A percentile compares a stretch with the other conserved stretches of the same genome.
Conservation (phyloP, 176 grass and related monocot species). For the Phragmites australis region DNA sequence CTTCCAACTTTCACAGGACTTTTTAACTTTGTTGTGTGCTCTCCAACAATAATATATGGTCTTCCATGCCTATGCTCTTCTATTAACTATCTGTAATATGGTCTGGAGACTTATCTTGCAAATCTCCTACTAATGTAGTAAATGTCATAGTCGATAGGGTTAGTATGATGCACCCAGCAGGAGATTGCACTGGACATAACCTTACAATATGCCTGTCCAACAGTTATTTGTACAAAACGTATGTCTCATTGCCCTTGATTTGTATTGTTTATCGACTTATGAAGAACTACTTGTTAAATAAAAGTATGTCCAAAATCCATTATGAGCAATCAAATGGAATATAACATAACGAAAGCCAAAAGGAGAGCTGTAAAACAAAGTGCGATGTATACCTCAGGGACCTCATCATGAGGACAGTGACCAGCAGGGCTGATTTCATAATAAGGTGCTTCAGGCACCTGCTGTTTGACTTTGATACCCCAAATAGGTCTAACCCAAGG, state of each 20-base stretch:
- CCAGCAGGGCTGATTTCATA: slow-evolving; percentile 96
- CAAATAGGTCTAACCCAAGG: slow-evolving; percentile 93
- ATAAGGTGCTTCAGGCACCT: slow-evolving; percentile 82
- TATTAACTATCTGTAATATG: background rate
- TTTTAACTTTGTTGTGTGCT: background rate
- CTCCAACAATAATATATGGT: too few relatives aligned
- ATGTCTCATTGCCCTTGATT: background rate
- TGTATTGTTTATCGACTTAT: background rate
- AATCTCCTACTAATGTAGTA: background rate
- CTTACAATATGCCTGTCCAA: background rate
- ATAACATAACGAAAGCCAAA: background rate
- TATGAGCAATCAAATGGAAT: background rate
- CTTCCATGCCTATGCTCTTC: background rate
- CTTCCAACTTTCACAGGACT: background rate
- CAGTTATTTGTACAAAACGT: background rate
- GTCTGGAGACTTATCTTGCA: too few relatives aligned
- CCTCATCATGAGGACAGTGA: slow-evolving; percentile 97
- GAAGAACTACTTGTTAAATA: slow-evolving; percentile 9
- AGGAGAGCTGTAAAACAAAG: background rate
- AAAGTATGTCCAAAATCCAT: background rate
- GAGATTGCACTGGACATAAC: background rate
- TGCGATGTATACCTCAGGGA: slow-evolving; percentile 77
- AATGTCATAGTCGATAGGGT: too few relatives aligned
- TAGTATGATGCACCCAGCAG: too few relatives aligned
- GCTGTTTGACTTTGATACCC: slow-evolving; percentile 77